Conservation (phyloP, 169 alveolate genomes). For the Babesia bigemina region DNA sequence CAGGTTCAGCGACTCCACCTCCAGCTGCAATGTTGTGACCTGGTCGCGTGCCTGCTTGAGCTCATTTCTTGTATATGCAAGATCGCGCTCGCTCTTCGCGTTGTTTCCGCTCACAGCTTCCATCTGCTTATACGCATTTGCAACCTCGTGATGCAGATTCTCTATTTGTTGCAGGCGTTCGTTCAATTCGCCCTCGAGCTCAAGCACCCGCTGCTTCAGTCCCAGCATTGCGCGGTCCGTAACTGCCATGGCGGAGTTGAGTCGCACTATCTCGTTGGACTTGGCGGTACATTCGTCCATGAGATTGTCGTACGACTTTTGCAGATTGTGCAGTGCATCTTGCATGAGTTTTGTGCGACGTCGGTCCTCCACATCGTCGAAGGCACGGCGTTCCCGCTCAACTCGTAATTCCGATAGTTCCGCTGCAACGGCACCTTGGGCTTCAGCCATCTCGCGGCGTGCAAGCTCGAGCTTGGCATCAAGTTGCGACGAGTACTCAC, state of each 20-base stretch:
- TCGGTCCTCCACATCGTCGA: constrained; percentile 51
- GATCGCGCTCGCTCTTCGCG: constrained; percentile 24
- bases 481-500: constrained; percentile 54
- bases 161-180: constrained; percentile 34
- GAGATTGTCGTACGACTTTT: constrained; percentile 64
- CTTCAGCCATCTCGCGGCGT: constrained; percentile 43
- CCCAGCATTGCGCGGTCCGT: constrained; percentile 31
- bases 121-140: constrained; percentile 46
- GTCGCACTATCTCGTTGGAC: constrained; percentile 21
- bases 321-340: constrained; percentile 38
- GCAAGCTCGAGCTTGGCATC: constrained; percentile 44
- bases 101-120: constrained; percentile 48
- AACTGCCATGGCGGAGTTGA: constrained; percentile 34
- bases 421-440: constrained; percentile 18
- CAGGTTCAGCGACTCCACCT: constrained; percentile 43
- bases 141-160: constrained; percentile 44
- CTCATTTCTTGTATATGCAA: constrained; percentile 17
- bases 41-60: constrained; percentile 31
- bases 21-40: constrained; percentile 18
- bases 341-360: constrained; percentile 11
- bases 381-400: constrained; percentile 49
- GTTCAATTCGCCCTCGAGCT: constrained; percentile 46
- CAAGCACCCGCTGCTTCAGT: constrained; percentile 31
- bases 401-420: constrained; percentile 51
- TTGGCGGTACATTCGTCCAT: constrained; percentile 31